Base-by-base conservation (phyloP, 352 stramenopile genomes). In the Globisporangium canariense region DNA sequence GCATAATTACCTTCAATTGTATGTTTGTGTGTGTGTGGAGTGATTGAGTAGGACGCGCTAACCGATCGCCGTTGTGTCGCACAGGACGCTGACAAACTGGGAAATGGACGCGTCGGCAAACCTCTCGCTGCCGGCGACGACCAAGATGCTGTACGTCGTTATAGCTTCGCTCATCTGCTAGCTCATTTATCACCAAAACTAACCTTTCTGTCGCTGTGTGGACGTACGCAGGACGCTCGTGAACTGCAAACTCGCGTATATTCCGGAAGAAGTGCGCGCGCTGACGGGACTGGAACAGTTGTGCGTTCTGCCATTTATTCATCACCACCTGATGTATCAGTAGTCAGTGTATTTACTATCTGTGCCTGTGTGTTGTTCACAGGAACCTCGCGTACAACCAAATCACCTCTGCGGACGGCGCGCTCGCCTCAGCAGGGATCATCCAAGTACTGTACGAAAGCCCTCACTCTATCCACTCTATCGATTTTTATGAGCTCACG, bases 1-100 rank as follows among this genome's bases (percentile, higher is more conserved):
- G 2, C 25, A 28, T n/a, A 4, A 7, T 22, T 14, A 16, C 16
- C 41, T 10, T 28, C 25, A 28, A 28, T 28, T 41, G 20, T 28
- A 36, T 8, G 43, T 4, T 5, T 7, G 18, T 40, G 8, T 51
- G 3, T 52, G 41, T 53, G 22, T 38, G 28, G 4, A 36, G 30
- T 3, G 11, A 46, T 1, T 60, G 16, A 18, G 5, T 30, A 18
- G 2, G 13, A 30, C 34, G 7, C 34, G n/a, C 54, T 60, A 22
- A 60, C 11, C 38, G 10, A 60, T 53, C 38, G 13, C 3, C 56
- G 1, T 30, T 28, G 18, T 53, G 22, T 47, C 25, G 1, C 36
- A 9, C 47, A 90, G 81, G 20, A 81, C 70, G 36, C 66, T 90
- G 58, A 74, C 74, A n/a, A 86, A 90, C 71, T 90, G 78, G 81